Conservation (phyloP, 441 rosid species). For the Isatis lusitanica region DNA sequence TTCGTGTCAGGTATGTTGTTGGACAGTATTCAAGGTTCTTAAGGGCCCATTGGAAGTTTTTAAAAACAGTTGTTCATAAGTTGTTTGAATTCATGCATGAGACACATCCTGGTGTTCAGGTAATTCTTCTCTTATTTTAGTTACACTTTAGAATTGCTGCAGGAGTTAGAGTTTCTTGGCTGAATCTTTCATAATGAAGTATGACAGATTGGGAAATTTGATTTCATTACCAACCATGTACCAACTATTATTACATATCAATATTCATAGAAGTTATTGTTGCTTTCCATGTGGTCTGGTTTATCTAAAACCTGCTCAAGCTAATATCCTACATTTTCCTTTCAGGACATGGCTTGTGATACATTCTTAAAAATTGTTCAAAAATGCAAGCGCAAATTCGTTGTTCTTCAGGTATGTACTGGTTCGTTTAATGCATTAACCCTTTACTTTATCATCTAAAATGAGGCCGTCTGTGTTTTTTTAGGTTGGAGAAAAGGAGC, state of each 20-base stretch:
- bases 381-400: constrained; percentile 99
- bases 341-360: constrained; percentile 99
- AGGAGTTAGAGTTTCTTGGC: neutral
- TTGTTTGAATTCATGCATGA: constrained; percentile 99
- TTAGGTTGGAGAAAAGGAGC: constrained; percentile 97
- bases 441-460: neutral
- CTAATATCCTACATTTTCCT: neutral
- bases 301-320: neutral
- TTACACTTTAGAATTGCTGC: neutral
- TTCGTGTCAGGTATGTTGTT: constrained; percentile 86
- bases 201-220: neutral
- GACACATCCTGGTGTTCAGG: constrained; percentile 99
- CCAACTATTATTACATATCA: neutral
- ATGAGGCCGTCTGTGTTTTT: constrained; percentile 20
- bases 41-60: constrained; percentile 99
- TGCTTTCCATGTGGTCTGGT: neutral
- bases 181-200: constrained; percentile 12
- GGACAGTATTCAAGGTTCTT: constrained; percentile 99
- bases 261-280: neutral
- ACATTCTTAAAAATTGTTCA: constrained; percentile 99
- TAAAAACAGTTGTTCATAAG: constrained; percentile 98
- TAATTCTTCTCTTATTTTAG: constrained; percentile 28
- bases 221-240: constrained; percentile 6
- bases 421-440: neutral
- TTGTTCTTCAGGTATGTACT: constrained; percentile 77